Base-by-base conservation (phyloP, 805 yeast species). In the Starmerella gropengiesseri region DNA sequence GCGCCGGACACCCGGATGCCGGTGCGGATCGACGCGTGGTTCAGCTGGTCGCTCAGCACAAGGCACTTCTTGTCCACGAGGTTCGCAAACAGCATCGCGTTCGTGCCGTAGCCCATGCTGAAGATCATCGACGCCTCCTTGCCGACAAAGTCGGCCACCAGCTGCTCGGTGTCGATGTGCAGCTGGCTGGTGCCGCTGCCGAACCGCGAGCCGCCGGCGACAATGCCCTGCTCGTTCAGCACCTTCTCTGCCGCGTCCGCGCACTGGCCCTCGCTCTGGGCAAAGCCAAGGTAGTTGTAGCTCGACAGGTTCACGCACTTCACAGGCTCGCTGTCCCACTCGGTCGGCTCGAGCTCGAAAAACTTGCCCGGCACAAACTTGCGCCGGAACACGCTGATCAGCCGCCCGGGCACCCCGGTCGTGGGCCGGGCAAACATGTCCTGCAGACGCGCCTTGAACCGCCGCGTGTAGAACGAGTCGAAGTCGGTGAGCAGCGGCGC, bases 331-430 rank as follows among this genome's bases (percentile, higher is more conserved):
- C 96, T 95, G 29, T 25, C 14, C 23, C 23, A 27, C 23, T 26
- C 18, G 23, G 25, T 31, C 23, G 19, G 41, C 26, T 75, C 70
- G 58, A 80, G 84, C 43, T 74, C 69, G 30, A 69, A 68, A 58
- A 77, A 76, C 55, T 74, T 73, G 52, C 80, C 79, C 35, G 70
- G 69, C 33, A 14, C 20, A n/a, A 86, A 71, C 25, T 68, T 64
- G 54, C 98, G 75, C 55, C 85, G 87, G 55, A 80, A 78, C 55
- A 94, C 79, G 45, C 77, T 74, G 54, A 89, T 77, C 56, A 69
- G 79, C 60, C 99, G 76, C 21, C 99, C 99, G 1, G 99, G 97
- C 17, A 89, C 97, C 40, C 96, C 97, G 46, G 82, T 81, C n/a
- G 93, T 84, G 32, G 95, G 95, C 60, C 95, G 77, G 2, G 93